Evolutionary conservation across 805 yeast genomes (phyloP).

Genomic region (Suhomyces sp.): DNA sequence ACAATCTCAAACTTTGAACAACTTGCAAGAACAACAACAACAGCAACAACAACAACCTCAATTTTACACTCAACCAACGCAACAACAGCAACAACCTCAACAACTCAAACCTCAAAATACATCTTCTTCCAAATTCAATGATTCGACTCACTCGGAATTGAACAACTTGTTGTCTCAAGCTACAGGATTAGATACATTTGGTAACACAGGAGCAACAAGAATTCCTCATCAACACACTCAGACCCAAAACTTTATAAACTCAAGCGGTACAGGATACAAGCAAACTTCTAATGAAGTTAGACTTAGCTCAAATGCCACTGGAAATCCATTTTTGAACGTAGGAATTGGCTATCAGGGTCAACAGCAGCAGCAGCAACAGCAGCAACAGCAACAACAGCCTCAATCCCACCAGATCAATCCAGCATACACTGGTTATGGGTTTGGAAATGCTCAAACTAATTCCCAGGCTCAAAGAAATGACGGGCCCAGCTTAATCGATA

Average conservation of each 20-base stretch:
- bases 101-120: conserved; percentile 29
- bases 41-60: conserved; percentile 21
- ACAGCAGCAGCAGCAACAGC: conserved; percentile 20
- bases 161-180: conserved; percentile 80
- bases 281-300: conserved; percentile 41
- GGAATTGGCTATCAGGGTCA: conserved; percentile 48
- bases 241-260: conserved; percentile 76
- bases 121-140: conserved; percentile 36
- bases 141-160: conserved; percentile 58
- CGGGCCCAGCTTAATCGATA: conserved; percentile 49
- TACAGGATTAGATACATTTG: conserved; percentile 91
- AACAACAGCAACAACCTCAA: conserved; percentile 3
- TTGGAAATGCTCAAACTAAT: conserved; percentile 68
- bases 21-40: conserved; percentile 30
- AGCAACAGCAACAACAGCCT: conserved; percentile 26
- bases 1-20: conserved; percentile 25
- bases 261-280: conserved; percentile 81
- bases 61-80: conserved; percentile 17
- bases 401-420: conserved; percentile 51
- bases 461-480: conserved; percentile 28
- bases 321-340: conserved; percentile 62
- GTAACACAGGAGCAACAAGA: conserved; percentile 79
- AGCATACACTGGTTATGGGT: conserved; percentile 90
- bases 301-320: conserved; percentile 40
- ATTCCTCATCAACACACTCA: conserved; percentile 91